Percentiles rank a stretch among this genome's conserved stretches.
Conservation (phyloP, 176 grass and related monocot species). For the Avena insularis region DNA sequence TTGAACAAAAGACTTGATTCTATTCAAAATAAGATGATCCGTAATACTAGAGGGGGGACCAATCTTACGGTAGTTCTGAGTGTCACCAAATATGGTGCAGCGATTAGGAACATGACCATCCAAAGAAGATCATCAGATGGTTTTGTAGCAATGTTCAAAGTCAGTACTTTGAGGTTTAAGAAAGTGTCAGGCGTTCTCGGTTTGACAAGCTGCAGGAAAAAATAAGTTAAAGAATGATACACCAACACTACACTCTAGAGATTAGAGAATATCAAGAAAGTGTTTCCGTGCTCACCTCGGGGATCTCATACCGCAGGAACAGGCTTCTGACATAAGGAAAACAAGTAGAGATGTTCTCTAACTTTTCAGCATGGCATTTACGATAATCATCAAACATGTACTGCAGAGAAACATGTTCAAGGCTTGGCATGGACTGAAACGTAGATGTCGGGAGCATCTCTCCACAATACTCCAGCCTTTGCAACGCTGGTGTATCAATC, state of each 20-base stretch:
- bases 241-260: not conserved
- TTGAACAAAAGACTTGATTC: no score
- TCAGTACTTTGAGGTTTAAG: not conserved
- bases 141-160: constrained; percentile 2
- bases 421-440: not conserved
- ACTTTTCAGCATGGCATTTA: not conserved
- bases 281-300: not conserved
- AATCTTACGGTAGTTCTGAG: not conserved
- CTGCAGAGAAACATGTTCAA: constrained; percentile 23
- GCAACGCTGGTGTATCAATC: not conserved
- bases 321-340: constrained; percentile 8
- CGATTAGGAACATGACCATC: not conserved
- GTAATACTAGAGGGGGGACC: not conserved
- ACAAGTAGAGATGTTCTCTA: not conserved
- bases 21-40: no score
- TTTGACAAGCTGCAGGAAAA: not conserved
- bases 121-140: not conserved
- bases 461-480: not conserved
- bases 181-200: not conserved
- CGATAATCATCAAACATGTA: not conserved
- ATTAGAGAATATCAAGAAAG: not conserved
- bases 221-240: not conserved
- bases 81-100: not conserved
- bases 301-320: not conserved
- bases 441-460: not conserved